phyloP scores from a whole-genome alignment of 768 basidiomycete genomes.

The Psilocybe subaeruginosa region DNA sequence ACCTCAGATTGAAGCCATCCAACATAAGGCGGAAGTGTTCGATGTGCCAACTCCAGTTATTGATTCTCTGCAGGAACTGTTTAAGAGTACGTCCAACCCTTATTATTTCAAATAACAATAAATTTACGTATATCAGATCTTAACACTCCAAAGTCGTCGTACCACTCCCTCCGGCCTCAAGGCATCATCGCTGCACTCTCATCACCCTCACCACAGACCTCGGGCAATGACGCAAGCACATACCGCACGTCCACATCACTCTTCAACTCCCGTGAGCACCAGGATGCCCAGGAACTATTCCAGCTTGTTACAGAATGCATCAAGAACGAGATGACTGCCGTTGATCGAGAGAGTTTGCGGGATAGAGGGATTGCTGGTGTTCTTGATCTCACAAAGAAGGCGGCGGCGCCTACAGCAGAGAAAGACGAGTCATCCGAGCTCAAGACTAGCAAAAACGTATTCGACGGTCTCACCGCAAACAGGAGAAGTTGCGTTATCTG shows the following conservation, averaged over 20 bases:
- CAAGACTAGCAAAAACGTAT: constrained; percentile 60
- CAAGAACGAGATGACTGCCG: constrained; percentile 78
- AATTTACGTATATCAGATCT: constrained; percentile 45
- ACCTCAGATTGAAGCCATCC: constrained; percentile 76
- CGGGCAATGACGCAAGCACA: constrained; percentile 45
- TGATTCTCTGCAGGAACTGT: constrained; percentile 74
- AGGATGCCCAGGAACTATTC: constrained; percentile 98
- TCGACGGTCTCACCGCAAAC: constrained; percentile 91
- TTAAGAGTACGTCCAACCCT: constrained; percentile 54
- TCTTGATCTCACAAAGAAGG: constrained; percentile 24
- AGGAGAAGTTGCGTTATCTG: constrained; percentile 86
- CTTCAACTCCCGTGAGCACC: constrained; percentile 90
- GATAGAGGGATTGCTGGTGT: constrained; percentile 75
- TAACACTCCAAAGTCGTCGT: constrained; percentile 61
- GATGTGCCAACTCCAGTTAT: constrained; percentile 88
- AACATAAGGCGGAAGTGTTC: constrained; percentile 73
- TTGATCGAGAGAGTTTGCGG: constrained; percentile 70
- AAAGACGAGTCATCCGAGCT: constrained; percentile 34
- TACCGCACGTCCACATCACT: constrained; percentile 40
- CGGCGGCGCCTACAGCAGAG: not conserved
- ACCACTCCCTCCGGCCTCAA: constrained; percentile 69
- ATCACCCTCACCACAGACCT: constrained; percentile 38
- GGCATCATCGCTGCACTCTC: constrained; percentile 74
- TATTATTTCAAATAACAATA: constrained; percentile 5
- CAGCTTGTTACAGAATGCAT: constrained; percentile 89